Percentiles rank a stretch among this genome's conserved stretches.
Conservation (phyloP, 768 basidiomycete species). For the Gyrodon lividus region DNA sequence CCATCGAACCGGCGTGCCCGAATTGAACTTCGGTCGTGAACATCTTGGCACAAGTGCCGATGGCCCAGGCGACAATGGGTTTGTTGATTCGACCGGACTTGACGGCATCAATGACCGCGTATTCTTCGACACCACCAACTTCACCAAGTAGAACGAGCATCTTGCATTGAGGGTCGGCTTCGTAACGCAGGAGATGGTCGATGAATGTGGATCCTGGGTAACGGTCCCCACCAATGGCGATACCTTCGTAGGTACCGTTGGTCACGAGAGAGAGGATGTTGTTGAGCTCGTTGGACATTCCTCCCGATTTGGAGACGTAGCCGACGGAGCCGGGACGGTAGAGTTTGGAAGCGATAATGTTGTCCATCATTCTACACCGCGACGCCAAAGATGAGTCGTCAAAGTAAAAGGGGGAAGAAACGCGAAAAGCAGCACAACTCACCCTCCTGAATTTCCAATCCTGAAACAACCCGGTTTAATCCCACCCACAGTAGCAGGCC, state of each 20-base stretch:
- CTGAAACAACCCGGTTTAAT: conserved; percentile 99
- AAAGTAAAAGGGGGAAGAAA: background rate
- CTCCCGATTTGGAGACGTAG: conserved; percentile 99
- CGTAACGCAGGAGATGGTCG: conserved; percentile 97
- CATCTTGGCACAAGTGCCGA: conserved; percentile 99
- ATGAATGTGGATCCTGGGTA: conserved; percentile 99
- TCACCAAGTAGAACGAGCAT: conserved; percentile 98
- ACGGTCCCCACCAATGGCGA: conserved; percentile 99
- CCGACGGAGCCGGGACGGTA: conserved; percentile 97
- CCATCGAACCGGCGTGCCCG: conserved; percentile 97
- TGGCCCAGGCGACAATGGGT: conserved; percentile 99
- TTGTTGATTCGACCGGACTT: conserved; percentile 92
- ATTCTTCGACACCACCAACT: conserved; percentile 98
- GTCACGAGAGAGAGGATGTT: conserved; percentile 96
- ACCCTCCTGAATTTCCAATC: conserved; percentile 99
- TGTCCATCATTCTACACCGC: conserved; percentile 91
- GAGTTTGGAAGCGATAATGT: conserved; percentile 97
- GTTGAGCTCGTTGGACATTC: conserved; percentile 99
- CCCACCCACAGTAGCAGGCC: conserved; percentile 97
- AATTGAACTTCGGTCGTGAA: conserved; percentile 99
- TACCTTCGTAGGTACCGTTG: conserved; percentile 99
- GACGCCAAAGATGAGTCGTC: background rate
- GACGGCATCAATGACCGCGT: conserved; percentile 97
- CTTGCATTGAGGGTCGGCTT: conserved; percentile 96
- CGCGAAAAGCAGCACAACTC: conserved; percentile 25